These are phyloP conservation scores for Solanum ossicruentum DNA, from an alignment of 257 asterid genomes.

Conservation along the genomic window DNA sequence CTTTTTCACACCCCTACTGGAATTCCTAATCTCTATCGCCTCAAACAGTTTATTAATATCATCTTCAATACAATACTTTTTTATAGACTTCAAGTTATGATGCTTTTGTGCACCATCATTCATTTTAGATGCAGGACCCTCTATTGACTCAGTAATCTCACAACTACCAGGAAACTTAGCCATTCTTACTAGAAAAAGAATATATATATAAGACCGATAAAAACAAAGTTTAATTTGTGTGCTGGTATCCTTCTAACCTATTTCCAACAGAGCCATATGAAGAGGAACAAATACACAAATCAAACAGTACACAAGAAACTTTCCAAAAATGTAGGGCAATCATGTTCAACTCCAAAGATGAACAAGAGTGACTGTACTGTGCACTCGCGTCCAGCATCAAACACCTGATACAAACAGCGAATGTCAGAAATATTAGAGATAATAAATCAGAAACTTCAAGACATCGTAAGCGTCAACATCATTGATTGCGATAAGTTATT, in stretches of 20 bases:
- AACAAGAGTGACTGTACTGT: neutral
- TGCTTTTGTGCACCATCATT: conserved; percentile 8
- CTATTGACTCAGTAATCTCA: conserved; percentile 53
- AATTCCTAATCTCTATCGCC: conserved; percentile 43
- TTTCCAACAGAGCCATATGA: conserved; percentile 11
- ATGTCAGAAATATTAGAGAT: neutral
- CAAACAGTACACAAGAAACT: neutral
- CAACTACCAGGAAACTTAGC: conserved; percentile 18
- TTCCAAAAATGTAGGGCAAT: neutral
- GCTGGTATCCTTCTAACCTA: conserved; percentile 16
- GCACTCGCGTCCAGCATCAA: neutral
- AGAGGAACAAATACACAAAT: neutral
- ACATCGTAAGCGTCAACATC: neutral
- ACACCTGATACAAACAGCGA: conserved; percentile 6
- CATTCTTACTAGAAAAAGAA: conserved; percentile 12
- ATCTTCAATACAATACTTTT: conserved; percentile 28
- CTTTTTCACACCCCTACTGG: conserved; percentile 5
- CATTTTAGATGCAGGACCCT: conserved; percentile 5
- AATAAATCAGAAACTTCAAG: neutral
- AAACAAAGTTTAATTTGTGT: neutral
- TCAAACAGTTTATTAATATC: conserved; percentile 75
- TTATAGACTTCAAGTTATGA: conserved; percentile 12
- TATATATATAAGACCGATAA: neutral
- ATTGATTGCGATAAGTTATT: neutral
- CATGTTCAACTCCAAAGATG: conserved; percentile 1